Evolutionary conservation across 2,329 filamentous ascomycete species (phyloP), one percentile per base, ranked within the genome.

Genomic region (Sporothrix inflata): DNA sequence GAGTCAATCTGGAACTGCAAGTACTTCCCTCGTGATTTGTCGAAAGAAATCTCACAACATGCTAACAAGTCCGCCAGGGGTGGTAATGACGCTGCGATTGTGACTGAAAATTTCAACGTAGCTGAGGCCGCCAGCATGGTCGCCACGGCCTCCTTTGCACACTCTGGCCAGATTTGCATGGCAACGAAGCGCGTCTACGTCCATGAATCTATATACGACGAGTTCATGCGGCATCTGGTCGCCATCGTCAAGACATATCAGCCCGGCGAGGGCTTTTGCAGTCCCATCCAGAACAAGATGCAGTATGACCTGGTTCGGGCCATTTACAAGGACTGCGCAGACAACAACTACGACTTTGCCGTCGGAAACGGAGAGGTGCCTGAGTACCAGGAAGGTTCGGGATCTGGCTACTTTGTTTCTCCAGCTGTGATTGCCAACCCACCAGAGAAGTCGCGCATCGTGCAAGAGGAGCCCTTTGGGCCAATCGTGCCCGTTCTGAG

Each of bases 271-370:
- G 51, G 51, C 1, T 55, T 55, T 24, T 55, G 51, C 51, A 55
- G 51, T 30, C 51, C 51, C 24, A 55, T 55, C 24, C 51, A 55
- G 24, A 55, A 55, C 24, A 55, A 55, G 51, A 55, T 55, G 51
- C 51, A 55, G 51, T 55, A 55, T 6, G 16, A 27, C 21, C 12
- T 55, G 5, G 51, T 55, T 6, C 24, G 57, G 1, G 51, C 51
- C 9, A 55, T 55, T 3, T 55, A 55, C 24, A 27, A 55, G 9
- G 51, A 55, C 24, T 55, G 51, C 16, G 51, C 21, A 4, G 51
- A 55, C 21, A 55, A 55, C 24, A 55, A 55, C 21, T 55, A 55
- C 51, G 51, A 55, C 9, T 55, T 55, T 55, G 51, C 51, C 9
- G 51, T 55, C 4, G 51, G 51, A 16, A 24, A 27, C 24, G 51